Percentiles rank a stretch among this genome's conserved stretches.
Evolutionary conservation across 1,284 basidiomycete species (phyloP).

Genomic region (Boletellus deceptivus): DNA sequence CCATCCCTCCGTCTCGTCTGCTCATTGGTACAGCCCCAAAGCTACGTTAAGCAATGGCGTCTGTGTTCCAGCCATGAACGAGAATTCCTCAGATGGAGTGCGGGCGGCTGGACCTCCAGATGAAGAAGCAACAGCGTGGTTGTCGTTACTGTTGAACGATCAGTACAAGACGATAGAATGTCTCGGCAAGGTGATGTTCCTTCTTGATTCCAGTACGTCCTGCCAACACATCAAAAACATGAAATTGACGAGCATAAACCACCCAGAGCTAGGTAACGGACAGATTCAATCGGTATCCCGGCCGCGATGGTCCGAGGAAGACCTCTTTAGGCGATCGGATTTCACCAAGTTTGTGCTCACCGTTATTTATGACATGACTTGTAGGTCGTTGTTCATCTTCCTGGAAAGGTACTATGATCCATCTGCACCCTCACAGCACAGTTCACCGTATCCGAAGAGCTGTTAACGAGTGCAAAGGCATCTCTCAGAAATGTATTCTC

Average conservation of each 20-base stretch:
- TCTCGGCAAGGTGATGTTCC: constrained; percentile 1
- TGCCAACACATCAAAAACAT: not conserved
- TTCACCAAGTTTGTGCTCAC: constrained; percentile 3
- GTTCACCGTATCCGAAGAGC: not conserved
- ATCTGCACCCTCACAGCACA: not conserved
- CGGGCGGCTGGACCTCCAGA: not conserved
- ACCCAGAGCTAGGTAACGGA: not conserved
- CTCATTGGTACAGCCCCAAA: not conserved
- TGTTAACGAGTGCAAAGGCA: not conserved
- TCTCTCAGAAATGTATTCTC: not conserved
- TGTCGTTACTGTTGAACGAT: not conserved
- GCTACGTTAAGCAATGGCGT: constrained; percentile 6
- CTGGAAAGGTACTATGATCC: not conserved
- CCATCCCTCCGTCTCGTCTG: not conserved
- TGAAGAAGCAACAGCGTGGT: not conserved
- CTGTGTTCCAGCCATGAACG: not conserved
- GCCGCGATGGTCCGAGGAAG: not conserved
- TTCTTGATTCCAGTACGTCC: constrained; percentile 6
- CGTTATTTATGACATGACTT: not conserved
- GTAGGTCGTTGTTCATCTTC: not conserved
- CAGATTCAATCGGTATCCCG: not conserved
- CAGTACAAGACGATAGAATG: not conserved
- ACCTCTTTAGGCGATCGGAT: not conserved
- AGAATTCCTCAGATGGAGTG: not conserved
- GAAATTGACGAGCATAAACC: no score